Evolutionary conservation across 148 eudicot genomes (phyloP).

Genomic region (Drosera capensis): DNA sequence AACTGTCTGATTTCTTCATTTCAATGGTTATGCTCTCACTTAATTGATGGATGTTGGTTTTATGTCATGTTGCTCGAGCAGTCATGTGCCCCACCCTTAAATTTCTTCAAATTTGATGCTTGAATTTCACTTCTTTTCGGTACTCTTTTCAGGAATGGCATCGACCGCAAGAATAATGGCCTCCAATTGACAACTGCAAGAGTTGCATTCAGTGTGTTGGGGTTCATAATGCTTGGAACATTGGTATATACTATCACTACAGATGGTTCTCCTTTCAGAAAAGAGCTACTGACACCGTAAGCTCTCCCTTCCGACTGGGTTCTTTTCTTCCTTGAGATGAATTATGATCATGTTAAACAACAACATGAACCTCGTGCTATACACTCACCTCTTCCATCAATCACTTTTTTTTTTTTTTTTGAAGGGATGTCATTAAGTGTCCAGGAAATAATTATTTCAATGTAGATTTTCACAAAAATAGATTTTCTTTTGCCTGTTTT

Average conservation of each 20-base stretch:
- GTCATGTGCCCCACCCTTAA: background rate
- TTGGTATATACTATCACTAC: slow-evolving; percentile 45
- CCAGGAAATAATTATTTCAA: no score
- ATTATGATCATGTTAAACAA: no score
- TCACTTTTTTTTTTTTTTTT: no score
- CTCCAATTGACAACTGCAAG: slow-evolving; percentile 33
- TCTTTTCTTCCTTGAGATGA: no score
- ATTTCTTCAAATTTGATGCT: background rate
- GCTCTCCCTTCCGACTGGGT: slow-evolving; percentile 12
- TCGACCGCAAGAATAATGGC: slow-evolving; percentile 17
- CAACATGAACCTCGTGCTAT: no score
- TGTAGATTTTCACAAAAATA: no score
- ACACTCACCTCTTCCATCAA: no score
- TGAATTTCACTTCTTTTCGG: background rate
- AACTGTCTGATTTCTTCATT: no score
- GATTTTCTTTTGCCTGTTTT: no score
- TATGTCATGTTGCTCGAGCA: background rate
- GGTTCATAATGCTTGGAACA: slow-evolving; percentile 52
- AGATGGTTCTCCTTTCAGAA: slow-evolving; percentile 56
- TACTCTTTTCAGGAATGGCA: slow-evolving; percentile 32
- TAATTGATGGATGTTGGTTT: no score
- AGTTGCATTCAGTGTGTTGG: slow-evolving; percentile 36
- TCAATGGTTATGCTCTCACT: no score
- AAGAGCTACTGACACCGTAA: slow-evolving; percentile 51
- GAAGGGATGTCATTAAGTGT: no score